A percentile compares a stretch with the other conserved stretches of the same genome.
Evolutionary conservation across 495 filamentous ascomycete species (phyloP).

Genomic region (Podospora pseudopauciseta): DNA sequence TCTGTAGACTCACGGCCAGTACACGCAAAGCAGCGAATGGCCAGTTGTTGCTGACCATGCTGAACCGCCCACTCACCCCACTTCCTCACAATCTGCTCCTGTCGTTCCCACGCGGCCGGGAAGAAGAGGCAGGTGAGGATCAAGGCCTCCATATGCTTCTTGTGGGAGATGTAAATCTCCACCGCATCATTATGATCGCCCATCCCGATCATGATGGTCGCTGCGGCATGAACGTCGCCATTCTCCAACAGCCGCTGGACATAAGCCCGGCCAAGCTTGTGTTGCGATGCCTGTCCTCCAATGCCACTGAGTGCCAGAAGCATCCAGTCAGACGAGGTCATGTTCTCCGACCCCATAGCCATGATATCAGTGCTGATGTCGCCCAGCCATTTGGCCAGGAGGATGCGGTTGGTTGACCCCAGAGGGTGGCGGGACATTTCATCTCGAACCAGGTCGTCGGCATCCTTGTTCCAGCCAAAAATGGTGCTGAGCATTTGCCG

Average conservation of each 20-base stretch:
- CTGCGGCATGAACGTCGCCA: constrained; percentile 87
- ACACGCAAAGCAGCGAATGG: constrained; percentile 88
- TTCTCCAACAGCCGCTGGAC: constrained; percentile 86
- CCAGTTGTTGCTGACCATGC: constrained; percentile 81
- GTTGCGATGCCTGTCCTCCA: constrained; percentile 71
- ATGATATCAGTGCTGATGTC: constrained; percentile 79
- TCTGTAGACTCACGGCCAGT: constrained; percentile 69
- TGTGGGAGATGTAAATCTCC: constrained; percentile 92
- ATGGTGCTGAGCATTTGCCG: constrained; percentile 90
- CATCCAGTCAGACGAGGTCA: constrained; percentile 95
- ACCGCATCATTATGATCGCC: constrained; percentile 93
- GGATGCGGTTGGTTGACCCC: constrained; percentile 69
- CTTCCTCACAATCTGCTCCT: constrained; percentile 79
- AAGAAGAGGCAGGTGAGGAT: constrained; percentile 72
- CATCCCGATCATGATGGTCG: constrained; percentile 84
- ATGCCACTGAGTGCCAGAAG: constrained; percentile 88
- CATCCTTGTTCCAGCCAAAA: constrained; percentile 91
- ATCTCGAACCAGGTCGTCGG: constrained; percentile 77
- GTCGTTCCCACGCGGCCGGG: constrained; percentile 81
- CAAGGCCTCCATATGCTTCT: constrained; percentile 85
- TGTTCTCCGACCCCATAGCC: constrained; percentile 72
- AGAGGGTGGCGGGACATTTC: constrained; percentile 73
- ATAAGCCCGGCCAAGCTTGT: constrained; percentile 87
- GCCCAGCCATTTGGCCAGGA: constrained; percentile 88
- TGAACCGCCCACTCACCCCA: constrained; percentile 93